These are phyloP conservation scores for Fimicolochytrium jonesii DNA, from an alignment of 192 early-diverging fungal species.

Conservation along the genomic window DNA sequence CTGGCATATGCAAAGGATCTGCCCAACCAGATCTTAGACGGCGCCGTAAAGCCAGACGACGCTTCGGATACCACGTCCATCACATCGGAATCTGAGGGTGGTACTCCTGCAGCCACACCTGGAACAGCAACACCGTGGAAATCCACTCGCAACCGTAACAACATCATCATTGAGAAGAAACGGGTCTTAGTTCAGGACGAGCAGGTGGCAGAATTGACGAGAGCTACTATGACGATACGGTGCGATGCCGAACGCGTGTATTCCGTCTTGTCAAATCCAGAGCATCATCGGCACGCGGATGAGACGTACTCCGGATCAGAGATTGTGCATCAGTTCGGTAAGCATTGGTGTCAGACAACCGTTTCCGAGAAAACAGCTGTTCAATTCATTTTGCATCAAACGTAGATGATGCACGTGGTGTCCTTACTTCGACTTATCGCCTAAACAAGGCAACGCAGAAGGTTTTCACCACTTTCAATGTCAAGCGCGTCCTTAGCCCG, in stretches of 20 bases:
- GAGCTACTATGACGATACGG: constrained; percentile 23
- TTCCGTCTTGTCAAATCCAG: constrained; percentile 53
- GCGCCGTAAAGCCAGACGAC: not conserved
- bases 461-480: too few species aligned
- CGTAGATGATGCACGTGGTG: too few species aligned
- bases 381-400: not conserved
- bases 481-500: too few species aligned
- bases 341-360: not conserved
- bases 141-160: constrained; percentile 30
- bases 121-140: constrained; percentile 43
- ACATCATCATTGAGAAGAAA: constrained; percentile 38
- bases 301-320: constrained; percentile 33
- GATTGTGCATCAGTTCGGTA: constrained; percentile 34
- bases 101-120: too few species aligned
- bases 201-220: constrained; percentile 31
- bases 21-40: not conserved
- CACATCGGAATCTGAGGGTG: too few species aligned
- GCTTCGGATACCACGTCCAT: too few species aligned
- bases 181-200: constrained; percentile 16
- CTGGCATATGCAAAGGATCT: constrained; percentile 23
- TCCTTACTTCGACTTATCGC: too few species aligned
- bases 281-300: constrained; percentile 43
- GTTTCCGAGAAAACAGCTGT: not conserved
- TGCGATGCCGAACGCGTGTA: constrained; percentile 47
- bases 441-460: too few species aligned